phyloP scores from a whole-genome alignment of 306 rosid species.

The Rosa rugosa region DNA sequence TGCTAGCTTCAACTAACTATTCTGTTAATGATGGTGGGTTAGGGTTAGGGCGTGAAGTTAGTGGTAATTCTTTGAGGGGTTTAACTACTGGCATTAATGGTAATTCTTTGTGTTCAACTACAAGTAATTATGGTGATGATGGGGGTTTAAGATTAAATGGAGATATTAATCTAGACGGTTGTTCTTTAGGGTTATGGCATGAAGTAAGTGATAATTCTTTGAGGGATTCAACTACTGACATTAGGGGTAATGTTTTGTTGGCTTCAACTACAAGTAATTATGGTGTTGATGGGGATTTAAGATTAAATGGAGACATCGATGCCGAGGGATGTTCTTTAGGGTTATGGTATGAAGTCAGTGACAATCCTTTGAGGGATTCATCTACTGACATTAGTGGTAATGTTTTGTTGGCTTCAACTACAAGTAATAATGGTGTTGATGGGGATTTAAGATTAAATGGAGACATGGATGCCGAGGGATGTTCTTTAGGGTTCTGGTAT shows the following conservation, averaged over 20 bases:
- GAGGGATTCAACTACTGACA: background rate
- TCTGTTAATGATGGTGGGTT: background rate
- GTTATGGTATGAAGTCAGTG: background rate
- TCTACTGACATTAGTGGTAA: background rate
- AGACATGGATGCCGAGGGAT: background rate
- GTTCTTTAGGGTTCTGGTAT: background rate
- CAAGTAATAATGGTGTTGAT: background rate
- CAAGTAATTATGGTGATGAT: background rate
- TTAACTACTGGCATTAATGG: background rate
- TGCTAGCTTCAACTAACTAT: background rate
- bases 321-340: background rate
- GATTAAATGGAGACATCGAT: background rate
- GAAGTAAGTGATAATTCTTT: background rate
- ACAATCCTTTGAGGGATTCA: background rate
- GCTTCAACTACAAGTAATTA: background rate
- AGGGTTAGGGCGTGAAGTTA: background rate
- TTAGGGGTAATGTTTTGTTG: background rate
- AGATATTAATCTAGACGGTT: background rate
- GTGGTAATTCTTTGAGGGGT: background rate
- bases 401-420: background rate
- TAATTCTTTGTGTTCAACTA: background rate
- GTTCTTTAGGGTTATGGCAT: background rate
- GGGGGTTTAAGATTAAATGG: background rate
- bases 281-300: background rate
- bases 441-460: background rate